phyloP scores from a whole-genome alignment of 202 grass and related monocot genomes.

The Carex arenaria region DNA sequence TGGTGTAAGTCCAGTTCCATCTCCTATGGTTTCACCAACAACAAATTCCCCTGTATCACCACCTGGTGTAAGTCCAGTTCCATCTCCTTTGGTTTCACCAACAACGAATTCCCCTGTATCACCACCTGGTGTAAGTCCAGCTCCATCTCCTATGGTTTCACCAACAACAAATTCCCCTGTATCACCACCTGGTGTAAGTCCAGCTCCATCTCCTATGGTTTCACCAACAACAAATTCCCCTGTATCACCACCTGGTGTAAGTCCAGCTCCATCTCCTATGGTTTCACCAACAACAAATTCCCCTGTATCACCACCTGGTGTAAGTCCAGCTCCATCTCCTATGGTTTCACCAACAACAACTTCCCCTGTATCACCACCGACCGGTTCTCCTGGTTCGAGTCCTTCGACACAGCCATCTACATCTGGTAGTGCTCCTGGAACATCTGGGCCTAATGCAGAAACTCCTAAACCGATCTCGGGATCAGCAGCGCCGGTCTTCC shows the following conservation, averaged over 20 bases:
- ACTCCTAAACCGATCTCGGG: background rate
- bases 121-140: background rate
- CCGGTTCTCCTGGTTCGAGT: background rate
- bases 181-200: background rate
- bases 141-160: background rate
- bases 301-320: background rate
- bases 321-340: background rate
- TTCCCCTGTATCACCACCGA: background rate
- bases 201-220: background rate
- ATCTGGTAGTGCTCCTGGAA: background rate
- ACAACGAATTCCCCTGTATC: background rate
- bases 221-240: background rate
- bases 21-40: background rate
- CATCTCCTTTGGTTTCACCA: background rate
- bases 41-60: background rate
- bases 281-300: background rate
- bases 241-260: background rate
- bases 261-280: background rate
- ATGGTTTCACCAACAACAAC: background rate
- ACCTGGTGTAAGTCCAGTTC: background rate
- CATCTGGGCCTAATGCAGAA: background rate
- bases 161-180: background rate
- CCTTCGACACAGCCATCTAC: background rate
- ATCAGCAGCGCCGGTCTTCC: background rate
- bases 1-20: background rate